phyloP scores from a whole-genome alignment of 2,329 filamentous ascomycete genomes.

The Knufia petricola region DNA sequence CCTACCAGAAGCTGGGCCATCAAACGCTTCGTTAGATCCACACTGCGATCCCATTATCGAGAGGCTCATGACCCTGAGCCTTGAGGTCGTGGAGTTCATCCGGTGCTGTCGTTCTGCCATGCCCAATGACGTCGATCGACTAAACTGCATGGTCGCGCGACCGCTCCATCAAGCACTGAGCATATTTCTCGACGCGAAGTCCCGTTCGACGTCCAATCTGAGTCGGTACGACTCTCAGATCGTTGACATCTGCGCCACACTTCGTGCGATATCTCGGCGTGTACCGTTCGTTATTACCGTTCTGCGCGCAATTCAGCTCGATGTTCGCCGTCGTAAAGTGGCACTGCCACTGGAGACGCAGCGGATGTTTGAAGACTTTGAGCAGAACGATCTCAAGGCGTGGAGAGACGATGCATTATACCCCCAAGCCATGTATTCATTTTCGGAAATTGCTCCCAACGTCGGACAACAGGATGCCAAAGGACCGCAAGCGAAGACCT shows the following conservation, averaged over 20 bases:
- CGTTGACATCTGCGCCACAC: not conserved
- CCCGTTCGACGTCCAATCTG: not conserved
- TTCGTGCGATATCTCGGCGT: not conserved
- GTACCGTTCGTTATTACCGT: slow-evolving; percentile 1
- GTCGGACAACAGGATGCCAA: not conserved
- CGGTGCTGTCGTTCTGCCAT: too few relatives aligned
- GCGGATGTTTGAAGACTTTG: slow-evolving; percentile 22
- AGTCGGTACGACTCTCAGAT: not conserved
- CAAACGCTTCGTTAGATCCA: too few relatives aligned
- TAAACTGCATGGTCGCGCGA: not conserved
- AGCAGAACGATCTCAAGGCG: slow-evolving; percentile 4
- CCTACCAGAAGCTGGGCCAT: too few relatives aligned
- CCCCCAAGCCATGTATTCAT: not conserved
- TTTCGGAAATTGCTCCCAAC: not conserved
- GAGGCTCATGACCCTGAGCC: too few relatives aligned
- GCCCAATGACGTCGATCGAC: not conserved
- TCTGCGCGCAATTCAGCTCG: slow-evolving; percentile 22
- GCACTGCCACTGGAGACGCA: slow-evolving; percentile 21
- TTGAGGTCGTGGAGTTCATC: too few relatives aligned
- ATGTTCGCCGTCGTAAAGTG: slow-evolving; percentile 17
- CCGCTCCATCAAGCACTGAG: not conserved
- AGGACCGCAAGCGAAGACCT: not conserved
- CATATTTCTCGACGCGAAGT: not conserved
- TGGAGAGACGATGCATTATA: not conserved
- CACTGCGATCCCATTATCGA: too few relatives aligned